Evolutionary conservation across 2,329 filamentous ascomycete genomes (phyloP).

Genomic region (Juglanconis oblonga): DNA sequence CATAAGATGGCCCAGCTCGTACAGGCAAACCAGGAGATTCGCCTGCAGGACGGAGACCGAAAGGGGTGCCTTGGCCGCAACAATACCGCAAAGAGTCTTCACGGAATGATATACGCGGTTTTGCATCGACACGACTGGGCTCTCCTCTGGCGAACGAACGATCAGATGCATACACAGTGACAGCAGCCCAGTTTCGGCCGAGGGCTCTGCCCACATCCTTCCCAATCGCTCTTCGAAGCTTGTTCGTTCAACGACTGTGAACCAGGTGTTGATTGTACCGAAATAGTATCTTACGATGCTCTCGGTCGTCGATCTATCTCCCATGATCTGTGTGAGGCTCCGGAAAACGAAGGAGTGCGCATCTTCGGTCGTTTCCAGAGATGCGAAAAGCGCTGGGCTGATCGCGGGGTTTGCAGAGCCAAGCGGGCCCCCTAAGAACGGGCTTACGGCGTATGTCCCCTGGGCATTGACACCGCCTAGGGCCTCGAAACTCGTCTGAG

Average conservation of each 20-base stretch:
- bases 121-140: conserved; percentile 20
- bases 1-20: conserved; percentile 27
- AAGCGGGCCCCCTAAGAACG: conserved; percentile 19
- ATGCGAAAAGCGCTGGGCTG: conserved; percentile 22
- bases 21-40: conserved; percentile 27
- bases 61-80: conserved; percentile 24
- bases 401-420: conserved; percentile 18
- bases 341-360: conserved; percentile 25
- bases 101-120: conserved; percentile 25
- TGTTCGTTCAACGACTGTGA: conserved; percentile 25
- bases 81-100: conserved; percentile 25
- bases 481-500: conserved; percentile 11
- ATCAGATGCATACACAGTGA: conserved; percentile 28
- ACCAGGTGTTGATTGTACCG: conserved; percentile 27
- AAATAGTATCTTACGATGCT: conserved; percentile 26
- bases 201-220: conserved; percentile 25
- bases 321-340: conserved; percentile 25
- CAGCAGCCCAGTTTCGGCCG: conserved; percentile 25
- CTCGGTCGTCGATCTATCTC: conserved; percentile 22
- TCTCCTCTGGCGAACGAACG: conserved; percentile 21
- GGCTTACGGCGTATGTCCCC: conserved; percentile 17
- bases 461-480: neutral
- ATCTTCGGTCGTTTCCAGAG: conserved; percentile 25
- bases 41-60: conserved; percentile 26
- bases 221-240: conserved; percentile 23